Evolutionary conservation across 2,329 filamentous ascomycete genomes (phyloP), one percentile per base, ranked within the genome.

Genomic region (Parastagonospora nodorum): DNA sequence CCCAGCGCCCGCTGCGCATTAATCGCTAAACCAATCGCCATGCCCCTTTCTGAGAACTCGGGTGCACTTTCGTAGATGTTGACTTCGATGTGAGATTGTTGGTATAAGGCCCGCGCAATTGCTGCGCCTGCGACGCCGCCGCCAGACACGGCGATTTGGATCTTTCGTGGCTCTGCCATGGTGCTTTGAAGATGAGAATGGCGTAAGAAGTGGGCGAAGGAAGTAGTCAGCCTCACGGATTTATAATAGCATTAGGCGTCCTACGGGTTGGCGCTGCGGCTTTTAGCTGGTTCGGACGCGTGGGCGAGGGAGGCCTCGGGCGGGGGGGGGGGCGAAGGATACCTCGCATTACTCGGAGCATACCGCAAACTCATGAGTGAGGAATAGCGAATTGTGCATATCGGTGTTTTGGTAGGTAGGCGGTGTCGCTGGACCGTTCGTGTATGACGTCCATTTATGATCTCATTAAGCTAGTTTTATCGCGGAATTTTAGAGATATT

Each of bases 101-200:
- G 69, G n/a, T 60, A 48, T 9, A 76, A 57, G 24, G 66, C 73
- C 0, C 64, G 66, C 7, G 72, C 67, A 5, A 77, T 70, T 12
- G 71, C 63, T 15, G 72, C 58, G 10, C 74, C 74, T 8, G 68
- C 66, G 33, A 77, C 70, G 41, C 72, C 71, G 30, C 16, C 80
- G 76, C 42, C 78, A 11, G 33, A 52, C 37, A 39, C n/a, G 31
- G 45, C 45, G 31, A 42, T 37, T 10, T 33, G 19, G 31, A 57
- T 49, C 24, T 45, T 45, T n/a, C 35, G 33, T 31, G 33, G 16
- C 31, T 39, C 43, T 8, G 24, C 14, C 35, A 45, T 45, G 35
- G 19, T 45, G 15, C 31, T 31, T 32, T 42, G n/a, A 31, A 42
- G 28, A 30, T 15, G 30, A 31, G 28, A 42, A 32, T n/a, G n/a